phyloP scores from a whole-genome alignment of 140 eudicot species.

The Oenanthe javanica region DNA sequence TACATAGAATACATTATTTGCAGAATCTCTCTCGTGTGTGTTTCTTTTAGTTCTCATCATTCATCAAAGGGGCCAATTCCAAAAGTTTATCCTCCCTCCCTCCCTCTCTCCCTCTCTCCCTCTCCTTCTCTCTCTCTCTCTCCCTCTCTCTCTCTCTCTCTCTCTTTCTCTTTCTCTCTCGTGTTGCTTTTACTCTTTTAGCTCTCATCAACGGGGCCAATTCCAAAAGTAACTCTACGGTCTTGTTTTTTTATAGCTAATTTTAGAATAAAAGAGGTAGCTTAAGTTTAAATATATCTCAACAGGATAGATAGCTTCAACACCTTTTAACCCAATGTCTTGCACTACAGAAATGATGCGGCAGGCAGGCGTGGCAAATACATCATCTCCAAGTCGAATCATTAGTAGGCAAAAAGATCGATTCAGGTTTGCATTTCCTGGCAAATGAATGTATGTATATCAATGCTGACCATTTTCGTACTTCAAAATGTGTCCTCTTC shows the following conservation, averaged over 20 bases:
- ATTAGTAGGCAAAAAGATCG: slow-evolving; percentile 41
- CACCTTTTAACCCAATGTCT: background rate
- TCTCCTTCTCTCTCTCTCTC: too few relatives aligned
- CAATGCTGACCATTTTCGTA: background rate
- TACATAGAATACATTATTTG: background rate
- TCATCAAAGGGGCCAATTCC: background rate
- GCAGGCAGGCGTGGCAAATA: slow-evolving; percentile 69
- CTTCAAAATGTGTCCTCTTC: background rate
- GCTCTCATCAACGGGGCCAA: too few relatives aligned
- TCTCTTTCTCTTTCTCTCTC: too few relatives aligned
- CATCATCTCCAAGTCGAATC: slow-evolving; percentile 66
- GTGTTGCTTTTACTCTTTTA: too few relatives aligned
- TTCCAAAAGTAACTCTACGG: too few relatives aligned
- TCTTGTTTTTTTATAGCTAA: too few relatives aligned
- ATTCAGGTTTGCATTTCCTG: slow-evolving; percentile 44
- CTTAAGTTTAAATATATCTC: background rate
- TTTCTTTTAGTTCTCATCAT: background rate
- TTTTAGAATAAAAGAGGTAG: too few relatives aligned
- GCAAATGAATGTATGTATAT: slow-evolving; percentile 31
- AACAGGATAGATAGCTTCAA: background rate
- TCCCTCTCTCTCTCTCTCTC: too few relatives aligned
- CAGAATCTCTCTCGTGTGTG: background rate
- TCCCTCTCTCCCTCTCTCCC: too few relatives aligned
- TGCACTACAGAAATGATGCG: slow-evolving; percentile 55
- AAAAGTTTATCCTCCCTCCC: background rate